Percentiles rank a stretch among this genome's conserved stretches.
Evolutionary conservation across 2,329 filamentous ascomycete genomes (phyloP).

Genomic region (Aspergillus tubingensis): DNA sequence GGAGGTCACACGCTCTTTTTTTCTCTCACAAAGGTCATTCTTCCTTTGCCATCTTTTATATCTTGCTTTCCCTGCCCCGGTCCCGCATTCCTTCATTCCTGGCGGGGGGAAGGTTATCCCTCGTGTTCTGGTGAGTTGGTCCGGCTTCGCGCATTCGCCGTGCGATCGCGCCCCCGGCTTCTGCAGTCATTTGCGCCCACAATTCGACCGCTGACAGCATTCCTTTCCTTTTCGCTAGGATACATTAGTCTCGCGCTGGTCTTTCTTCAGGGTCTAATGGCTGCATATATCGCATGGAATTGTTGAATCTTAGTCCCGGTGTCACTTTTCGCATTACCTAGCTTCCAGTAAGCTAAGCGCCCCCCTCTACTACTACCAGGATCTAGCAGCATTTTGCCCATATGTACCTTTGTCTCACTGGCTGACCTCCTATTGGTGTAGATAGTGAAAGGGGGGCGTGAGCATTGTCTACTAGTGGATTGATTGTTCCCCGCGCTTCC

Average conservation of each 20-base stretch:
- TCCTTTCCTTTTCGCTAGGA: not conserved
- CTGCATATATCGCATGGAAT: conserved; percentile 8
- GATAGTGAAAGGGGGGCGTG: conserved; percentile 2
- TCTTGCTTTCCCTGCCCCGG: not conserved
- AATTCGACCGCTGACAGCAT: conserved; percentile 16
- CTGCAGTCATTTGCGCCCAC: conserved; percentile 12
- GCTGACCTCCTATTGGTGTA: conserved; percentile 4
- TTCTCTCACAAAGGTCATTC: not conserved
- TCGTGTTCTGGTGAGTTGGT: conserved; percentile 16
- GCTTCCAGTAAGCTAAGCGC: conserved; percentile 5
- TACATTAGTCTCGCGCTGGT: not conserved
- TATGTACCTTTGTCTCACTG: not conserved
- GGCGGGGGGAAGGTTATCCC: conserved; percentile 12
- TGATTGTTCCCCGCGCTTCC: not conserved
- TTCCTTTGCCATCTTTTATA: conserved; percentile 1
- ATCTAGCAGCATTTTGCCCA: not conserved
- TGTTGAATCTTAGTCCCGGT: not conserved
- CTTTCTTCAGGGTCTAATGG: conserved; percentile 1
- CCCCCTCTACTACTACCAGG: not conserved
- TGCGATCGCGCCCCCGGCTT: conserved; percentile 16
- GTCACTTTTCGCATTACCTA: not conserved
- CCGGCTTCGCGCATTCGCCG: conserved; percentile 13
- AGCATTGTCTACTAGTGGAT: not conserved
- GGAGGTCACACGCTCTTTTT: conserved; percentile 14
- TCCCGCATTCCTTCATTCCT: conserved; percentile 20